A percentile compares a stretch with the other conserved stretches of the same genome.
phyloP scores from a whole-genome alignment of 208 protist genomes.

The Crithidia fasciculata region DNA sequence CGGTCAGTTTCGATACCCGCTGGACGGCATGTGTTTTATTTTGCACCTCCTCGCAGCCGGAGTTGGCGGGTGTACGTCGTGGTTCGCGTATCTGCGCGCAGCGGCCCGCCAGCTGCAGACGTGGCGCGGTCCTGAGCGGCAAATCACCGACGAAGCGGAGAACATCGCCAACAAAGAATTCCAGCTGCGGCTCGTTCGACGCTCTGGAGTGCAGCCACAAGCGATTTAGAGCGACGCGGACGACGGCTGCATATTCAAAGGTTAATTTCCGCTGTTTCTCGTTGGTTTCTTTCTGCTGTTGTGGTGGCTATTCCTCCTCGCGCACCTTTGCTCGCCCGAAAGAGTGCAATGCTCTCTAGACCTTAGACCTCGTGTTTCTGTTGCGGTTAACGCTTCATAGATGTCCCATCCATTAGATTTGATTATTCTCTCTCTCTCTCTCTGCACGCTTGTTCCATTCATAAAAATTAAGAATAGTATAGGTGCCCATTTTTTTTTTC shows the following conservation, averaged over 20 bases:
- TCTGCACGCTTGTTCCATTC: background rate
- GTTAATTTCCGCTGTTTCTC: background rate
- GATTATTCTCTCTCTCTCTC: background rate
- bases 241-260: background rate
- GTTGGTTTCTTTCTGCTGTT: background rate
- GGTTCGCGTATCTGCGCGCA: conserved; percentile 75
- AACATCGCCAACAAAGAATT: conserved; percentile 26
- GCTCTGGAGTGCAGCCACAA: conserved; percentile 17
- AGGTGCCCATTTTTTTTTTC: conserved; percentile 14
- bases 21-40: conserved; percentile 66
- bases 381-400: background rate
- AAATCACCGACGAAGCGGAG: conserved; percentile 52
- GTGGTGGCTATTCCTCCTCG: background rate
- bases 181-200: conserved; percentile 20
- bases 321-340: no score
- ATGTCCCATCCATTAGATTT: background rate
- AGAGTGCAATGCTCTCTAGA: background rate
- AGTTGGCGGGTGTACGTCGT: conserved; percentile 50
- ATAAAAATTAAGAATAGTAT: background rate
- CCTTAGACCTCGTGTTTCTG: no score
- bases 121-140: conserved; percentile 63
- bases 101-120: conserved; percentile 45
- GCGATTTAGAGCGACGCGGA: conserved; percentile 18
- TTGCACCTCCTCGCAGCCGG: conserved; percentile 45
- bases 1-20: conserved; percentile 23